Evolutionary conservation across 257 asterid genomes (phyloP), one percentile per base, ranked within the genome.

Genomic region (Thymus mandschuricus): DNA sequence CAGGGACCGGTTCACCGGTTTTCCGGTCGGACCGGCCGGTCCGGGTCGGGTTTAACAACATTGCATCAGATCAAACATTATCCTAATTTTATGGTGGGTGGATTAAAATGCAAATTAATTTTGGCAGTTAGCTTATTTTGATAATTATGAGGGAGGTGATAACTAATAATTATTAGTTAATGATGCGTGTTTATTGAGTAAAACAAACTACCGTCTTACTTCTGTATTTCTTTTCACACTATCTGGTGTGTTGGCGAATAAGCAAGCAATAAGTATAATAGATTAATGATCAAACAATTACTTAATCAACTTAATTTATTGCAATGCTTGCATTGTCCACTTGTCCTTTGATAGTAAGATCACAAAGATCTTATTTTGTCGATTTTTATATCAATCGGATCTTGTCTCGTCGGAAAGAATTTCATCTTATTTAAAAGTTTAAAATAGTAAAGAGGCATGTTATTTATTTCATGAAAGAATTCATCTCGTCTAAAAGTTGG

Each of bases 151-250:
- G 56, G 46, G 34, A 12, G 11, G 6, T 38, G 31, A 56, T 68
- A 30, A 43, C 21, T 49, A 21, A 21, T 21, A 21, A 21, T 21
- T 21, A 21, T 21, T 21, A 44, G 8, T 75, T 51, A 29, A 75
- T 60, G 31, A 60, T 41, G 40, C 2, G n/a, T n/a, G n/a, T 38
- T 40, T 60, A 54, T 5, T 28, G 21, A 72, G 62, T 60, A 72
- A 68, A 61, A 67, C 81, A 78, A 78, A 72, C 75, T 60, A 68
- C 72, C 81, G 72, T 54, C 78, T 9, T 9, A 45, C 50, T 28
- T 68, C 6, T 77, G 66, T 51, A 67, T 61, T 61, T 71, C 31
- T 54, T 75, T 69, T 69, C 75, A 61, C 67, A 41, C 54, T 15
- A 38, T 66, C 33, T 52, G 38, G 29, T 52, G 71, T 52, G 71